Conservation (phyloP, 305 asterid species). For the Solanum chacoense region DNA sequence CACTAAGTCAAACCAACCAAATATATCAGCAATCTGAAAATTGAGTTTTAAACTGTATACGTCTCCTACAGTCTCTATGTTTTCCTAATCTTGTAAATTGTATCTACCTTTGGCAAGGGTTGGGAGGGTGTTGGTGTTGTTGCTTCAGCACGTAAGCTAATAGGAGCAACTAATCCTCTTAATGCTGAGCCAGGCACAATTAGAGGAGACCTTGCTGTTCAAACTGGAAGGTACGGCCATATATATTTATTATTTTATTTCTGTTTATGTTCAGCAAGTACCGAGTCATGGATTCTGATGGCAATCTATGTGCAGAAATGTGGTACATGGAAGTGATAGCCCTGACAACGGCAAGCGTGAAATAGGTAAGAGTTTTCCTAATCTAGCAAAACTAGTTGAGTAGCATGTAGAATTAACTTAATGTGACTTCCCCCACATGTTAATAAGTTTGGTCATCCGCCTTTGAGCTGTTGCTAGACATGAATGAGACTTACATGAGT, state of each 20-base stretch:
- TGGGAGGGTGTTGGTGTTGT: constrained; percentile 96
- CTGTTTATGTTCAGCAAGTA: neutral
- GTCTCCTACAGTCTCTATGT: neutral
- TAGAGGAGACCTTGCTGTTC: constrained; percentile 93
- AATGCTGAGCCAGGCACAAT: constrained; percentile 96
- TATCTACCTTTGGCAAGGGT: constrained; percentile 22
- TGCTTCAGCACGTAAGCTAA: constrained; percentile 87
- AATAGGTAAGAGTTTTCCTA: constrained; percentile 38
- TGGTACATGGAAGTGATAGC: constrained; percentile 96
- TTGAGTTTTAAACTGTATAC: neutral
- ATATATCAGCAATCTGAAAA: neutral
- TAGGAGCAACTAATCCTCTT: constrained; percentile 91
- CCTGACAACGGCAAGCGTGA: constrained; percentile 86
- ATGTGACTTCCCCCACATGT: neutral
- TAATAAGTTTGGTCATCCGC: neutral
- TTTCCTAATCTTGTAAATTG: neutral
- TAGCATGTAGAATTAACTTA: neutral
- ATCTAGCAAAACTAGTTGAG: neutral
- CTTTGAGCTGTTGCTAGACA: neutral
- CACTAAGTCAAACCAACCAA: neutral
- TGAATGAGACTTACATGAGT: neutral
- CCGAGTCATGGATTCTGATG: neutral
- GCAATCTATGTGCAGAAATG: constrained; percentile 45
- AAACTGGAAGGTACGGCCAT: constrained; percentile 71
- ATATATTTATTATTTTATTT: neutral